Percentiles rank a stretch among this genome's conserved stretches.
These are phyloP conservation scores for Homolaphlyctis polyrhiza DNA, from an alignment of 371 early-diverging fungal species.

Conservation along the genomic window DNA sequence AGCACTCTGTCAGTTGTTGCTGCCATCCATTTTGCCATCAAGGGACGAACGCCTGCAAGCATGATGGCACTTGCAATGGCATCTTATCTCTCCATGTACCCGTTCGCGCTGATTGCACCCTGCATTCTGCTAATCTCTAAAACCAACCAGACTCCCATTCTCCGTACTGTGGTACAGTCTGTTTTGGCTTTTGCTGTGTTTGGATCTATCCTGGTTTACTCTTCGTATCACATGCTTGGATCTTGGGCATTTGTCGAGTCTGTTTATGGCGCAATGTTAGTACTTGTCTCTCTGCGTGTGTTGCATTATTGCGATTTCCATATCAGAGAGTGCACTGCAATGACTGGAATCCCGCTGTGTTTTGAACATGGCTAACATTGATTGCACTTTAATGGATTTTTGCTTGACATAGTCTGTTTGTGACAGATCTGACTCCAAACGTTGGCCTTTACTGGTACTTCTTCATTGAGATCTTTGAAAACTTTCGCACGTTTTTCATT, in stretches of 20 bases:
- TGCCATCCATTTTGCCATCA: conserved; percentile 60
- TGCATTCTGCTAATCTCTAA: conserved; percentile 40
- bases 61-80: conserved; percentile 71
- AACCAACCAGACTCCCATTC: neutral
- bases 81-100: conserved; percentile 76
- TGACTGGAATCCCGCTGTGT: neutral
- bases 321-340: neutral
- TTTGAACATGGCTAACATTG: neutral
- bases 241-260: conserved; percentile 67
- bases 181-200: conserved; percentile 33
- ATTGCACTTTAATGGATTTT: neutral
- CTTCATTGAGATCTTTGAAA: conserved; percentile 96
- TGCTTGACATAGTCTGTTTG: conserved; percentile 34
- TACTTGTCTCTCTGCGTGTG: too few species aligned
- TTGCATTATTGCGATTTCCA: conserved; percentile 1
- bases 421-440: conserved; percentile 90
- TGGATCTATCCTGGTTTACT: conserved; percentile 37
- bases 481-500: conserved; percentile 89
- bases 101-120: conserved; percentile 70
- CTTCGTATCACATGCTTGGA: conserved; percentile 56
- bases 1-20: conserved; percentile 64
- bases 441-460: conserved; percentile 97
- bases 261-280: conserved; percentile 79
- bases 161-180: conserved; percentile 2
- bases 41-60: conserved; percentile 44